These are phyloP conservation scores for Telfairia occidentalis DNA, from an alignment of 331 rosid species.

Conservation along the genomic window DNA sequence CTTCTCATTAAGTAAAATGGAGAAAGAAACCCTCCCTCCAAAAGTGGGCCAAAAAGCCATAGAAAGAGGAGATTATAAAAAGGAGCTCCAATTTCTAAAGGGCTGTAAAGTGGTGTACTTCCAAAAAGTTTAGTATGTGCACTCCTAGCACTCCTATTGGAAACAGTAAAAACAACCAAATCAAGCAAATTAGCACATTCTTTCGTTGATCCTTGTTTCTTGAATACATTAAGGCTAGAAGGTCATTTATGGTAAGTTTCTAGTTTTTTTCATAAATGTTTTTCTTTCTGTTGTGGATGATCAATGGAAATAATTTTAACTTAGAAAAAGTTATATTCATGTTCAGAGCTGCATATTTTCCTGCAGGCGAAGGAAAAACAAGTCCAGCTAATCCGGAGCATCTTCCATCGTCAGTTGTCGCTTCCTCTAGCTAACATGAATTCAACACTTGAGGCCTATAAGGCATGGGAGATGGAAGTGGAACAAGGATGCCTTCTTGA, in stretches of 20 bases:
- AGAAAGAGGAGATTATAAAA: no score
- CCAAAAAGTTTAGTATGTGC: not conserved
- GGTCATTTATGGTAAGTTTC: not conserved
- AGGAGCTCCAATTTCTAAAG: no score
- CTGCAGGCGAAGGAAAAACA: slow-evolving; percentile 72
- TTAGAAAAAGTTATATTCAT: not conserved
- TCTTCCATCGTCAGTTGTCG: slow-evolving; percentile 80
- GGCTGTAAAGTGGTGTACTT: no score
- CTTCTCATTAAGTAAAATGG: no score
- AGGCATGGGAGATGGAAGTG: slow-evolving; percentile 72
- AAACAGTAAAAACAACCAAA: not conserved
- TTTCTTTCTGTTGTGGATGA: not conserved
- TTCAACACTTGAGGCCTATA: slow-evolving; percentile 54
- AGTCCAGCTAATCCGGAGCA: slow-evolving; percentile 45
- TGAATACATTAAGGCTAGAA: not conserved
- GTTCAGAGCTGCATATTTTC: slow-evolving; percentile 18
- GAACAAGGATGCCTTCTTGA: slow-evolving; percentile 42
- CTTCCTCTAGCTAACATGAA: slow-evolving; percentile 63
- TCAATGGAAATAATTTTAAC: not conserved
- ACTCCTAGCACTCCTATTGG: not conserved
- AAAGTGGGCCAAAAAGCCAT: no score
- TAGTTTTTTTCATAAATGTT: not conserved
- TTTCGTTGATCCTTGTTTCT: not conserved
- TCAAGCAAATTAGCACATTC: not conserved
- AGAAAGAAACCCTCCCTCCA: no score